phyloP scores from a whole-genome alignment of 805 yeast species.

The Kodamaea sagamina region DNA sequence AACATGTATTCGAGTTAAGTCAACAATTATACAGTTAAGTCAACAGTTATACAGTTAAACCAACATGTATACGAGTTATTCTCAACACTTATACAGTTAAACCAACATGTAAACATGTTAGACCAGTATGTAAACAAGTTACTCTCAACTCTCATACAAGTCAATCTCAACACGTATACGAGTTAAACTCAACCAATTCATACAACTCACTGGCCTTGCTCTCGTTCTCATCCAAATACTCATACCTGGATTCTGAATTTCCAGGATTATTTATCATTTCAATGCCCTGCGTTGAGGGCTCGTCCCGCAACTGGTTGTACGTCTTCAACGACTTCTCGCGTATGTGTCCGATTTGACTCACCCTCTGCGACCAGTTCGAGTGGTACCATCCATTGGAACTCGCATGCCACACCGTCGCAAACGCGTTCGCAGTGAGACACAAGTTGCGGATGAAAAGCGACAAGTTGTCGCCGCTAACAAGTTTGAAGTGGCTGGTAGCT shows the following conservation, averaged over 20 bases:
- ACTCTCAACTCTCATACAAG: no score
- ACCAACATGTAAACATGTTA: no score
- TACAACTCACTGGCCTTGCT: conserved; percentile 20
- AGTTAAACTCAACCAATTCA: conserved; percentile 30
- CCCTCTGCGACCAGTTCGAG: conserved; percentile 69
- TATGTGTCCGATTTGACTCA: conserved; percentile 50
- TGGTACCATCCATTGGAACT: conserved; percentile 45
- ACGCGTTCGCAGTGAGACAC: conserved; percentile 64
- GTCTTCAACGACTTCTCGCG: conserved; percentile 28
- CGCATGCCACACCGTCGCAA: conserved; percentile 75
- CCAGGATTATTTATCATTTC: conserved; percentile 1
- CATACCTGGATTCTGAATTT: conserved; percentile 9
- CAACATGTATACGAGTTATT: no score
- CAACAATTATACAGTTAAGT: no score
- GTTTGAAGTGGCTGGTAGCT: conserved; percentile 74
- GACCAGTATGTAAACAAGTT: no score
- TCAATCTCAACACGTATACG: conserved; percentile 30
- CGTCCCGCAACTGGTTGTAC: conserved; percentile 32
- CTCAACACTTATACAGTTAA: no score
- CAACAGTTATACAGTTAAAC: no score
- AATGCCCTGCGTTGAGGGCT: conserved; percentile 11
- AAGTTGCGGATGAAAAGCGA: conserved; percentile 67
- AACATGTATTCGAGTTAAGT: no score
- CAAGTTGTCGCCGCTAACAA: conserved; percentile 60
- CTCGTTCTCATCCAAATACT: conserved; percentile 11